These are phyloP conservation scores for Aspergillus sp. DNA, from an alignment of 2,329 filamentous ascomycete genomes.

Conservation along the genomic window DNA sequence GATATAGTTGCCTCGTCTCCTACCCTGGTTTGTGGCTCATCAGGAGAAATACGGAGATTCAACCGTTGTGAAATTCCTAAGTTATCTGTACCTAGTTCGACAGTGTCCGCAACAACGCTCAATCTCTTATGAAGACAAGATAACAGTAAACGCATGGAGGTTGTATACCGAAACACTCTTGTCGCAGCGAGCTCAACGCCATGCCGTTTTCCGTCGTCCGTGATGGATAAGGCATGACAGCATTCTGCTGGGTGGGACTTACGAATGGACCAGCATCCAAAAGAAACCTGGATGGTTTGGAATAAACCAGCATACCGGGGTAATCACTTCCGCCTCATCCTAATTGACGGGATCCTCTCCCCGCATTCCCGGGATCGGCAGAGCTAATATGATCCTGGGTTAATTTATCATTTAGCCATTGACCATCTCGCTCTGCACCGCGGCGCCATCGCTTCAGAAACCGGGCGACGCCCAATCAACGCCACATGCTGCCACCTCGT, in stretches of 20 bases:
- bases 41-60: too few relatives aligned
- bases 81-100: not conserved
- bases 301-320: not conserved
- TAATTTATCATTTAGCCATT: constrained; percentile 15
- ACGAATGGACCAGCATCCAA: not conserved
- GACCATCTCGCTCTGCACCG: not conserved
- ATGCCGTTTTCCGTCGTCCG: not conserved
- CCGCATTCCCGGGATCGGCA: constrained; percentile 20
- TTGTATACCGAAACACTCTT: not conserved
- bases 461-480: constrained; percentile 12
- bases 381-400: constrained; percentile 9
- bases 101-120: not conserved
- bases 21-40: too few relatives aligned
- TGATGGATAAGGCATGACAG: not conserved
- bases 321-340: not conserved
- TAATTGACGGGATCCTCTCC: constrained; percentile 20
- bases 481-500: constrained; percentile 14
- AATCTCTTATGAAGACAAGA: too few relatives aligned
- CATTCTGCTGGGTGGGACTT: not conserved
- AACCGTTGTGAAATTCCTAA: not conserved
- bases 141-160: not conserved
- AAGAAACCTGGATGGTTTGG: not conserved
- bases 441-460: constrained; percentile 8
- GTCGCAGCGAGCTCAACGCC: constrained; percentile 1
- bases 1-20: too few relatives aligned